phyloP scores from a whole-genome alignment of 139 green algal species.

The Chlamydomonas incerta region DNA sequence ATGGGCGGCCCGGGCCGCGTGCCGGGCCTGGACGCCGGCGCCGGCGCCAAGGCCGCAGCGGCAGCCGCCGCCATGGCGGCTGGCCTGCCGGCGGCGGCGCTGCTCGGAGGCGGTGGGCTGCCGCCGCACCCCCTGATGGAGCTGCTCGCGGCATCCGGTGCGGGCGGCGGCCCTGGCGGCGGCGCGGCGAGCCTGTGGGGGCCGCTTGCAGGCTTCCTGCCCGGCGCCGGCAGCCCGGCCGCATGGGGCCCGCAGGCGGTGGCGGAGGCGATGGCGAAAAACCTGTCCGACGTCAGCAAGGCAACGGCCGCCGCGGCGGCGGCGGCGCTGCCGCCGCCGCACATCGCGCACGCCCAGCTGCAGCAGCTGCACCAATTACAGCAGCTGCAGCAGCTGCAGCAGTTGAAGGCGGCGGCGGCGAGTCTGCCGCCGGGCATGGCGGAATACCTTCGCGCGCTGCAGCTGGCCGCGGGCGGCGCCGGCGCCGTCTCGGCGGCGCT shows the following conservation, averaged over 20 bases:
- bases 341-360: background rate
- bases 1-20: too few relatives aligned
- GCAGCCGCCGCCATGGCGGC: too few relatives aligned
- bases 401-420: background rate
- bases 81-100: background rate
- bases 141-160: background rate
- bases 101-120: too few relatives aligned
- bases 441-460: conserved; percentile 16
- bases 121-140: background rate
- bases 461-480: background rate
- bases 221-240: background rate
- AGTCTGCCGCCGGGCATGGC: too few relatives aligned
- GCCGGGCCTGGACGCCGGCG: too few relatives aligned
- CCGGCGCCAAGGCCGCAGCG: background rate
- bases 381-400: background rate
- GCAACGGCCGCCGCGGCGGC: background rate
- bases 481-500: background rate
- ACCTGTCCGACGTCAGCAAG: conserved; percentile 7
- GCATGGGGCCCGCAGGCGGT: background rate
- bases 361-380: background rate
- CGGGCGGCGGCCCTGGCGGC: background rate
- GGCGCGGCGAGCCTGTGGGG: background rate
- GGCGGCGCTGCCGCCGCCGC: background rate
- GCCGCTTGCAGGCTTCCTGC: background rate
- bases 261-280: background rate